Base-by-base conservation (phyloP, 257 asterid species). In the Solanum paucissectum region DNA sequence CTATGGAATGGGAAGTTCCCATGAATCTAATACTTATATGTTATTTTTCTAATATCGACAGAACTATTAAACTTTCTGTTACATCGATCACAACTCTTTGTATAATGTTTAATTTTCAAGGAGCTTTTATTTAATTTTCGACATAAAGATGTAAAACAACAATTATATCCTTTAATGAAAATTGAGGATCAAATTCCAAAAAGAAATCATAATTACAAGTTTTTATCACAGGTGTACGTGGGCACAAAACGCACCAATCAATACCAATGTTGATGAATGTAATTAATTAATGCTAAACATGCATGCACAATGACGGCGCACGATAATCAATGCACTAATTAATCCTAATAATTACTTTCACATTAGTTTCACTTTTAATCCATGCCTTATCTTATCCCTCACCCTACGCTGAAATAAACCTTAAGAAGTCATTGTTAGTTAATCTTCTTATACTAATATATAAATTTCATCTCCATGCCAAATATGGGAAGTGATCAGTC, bases 281-380 rank as follows among this genome's bases (percentile, higher is more conserved):
- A 77, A 85, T 40, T 64, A 32, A 71, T 69, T 64, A 86, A 71
- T 71, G 33, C 13, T 46, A 69, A 86, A 73, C 29, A 73, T 86
- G 82, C 82, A 72, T 60, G 82, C 73, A 86, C 0, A 64, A 3
- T 0, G 60, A 84, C 87, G 95, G 94, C 95, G 95, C 98, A 94
- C 97, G 91, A 90, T 86, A 34, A 90, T 87, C 90, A 4, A 60
- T 23, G 93, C 91, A 94, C 83, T 93, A 7, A 32, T 68, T 90
- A 93, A 89, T 93, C 62, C 12, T 75, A 64, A 71, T 86, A 29
- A 71, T 86, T 71, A 86, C 46, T 58, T 69, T 86, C 87, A 85
- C 77, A 37, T 34, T 32, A 84, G 69, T 68, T 71, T 40, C 74
- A 66, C 16, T 85, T 40, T 1, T 34, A 38, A 84, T 68, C 36